Evolutionary conservation across 2,329 filamentous ascomycete species (phyloP).

Genomic region (Trichoderma koningii): DNA sequence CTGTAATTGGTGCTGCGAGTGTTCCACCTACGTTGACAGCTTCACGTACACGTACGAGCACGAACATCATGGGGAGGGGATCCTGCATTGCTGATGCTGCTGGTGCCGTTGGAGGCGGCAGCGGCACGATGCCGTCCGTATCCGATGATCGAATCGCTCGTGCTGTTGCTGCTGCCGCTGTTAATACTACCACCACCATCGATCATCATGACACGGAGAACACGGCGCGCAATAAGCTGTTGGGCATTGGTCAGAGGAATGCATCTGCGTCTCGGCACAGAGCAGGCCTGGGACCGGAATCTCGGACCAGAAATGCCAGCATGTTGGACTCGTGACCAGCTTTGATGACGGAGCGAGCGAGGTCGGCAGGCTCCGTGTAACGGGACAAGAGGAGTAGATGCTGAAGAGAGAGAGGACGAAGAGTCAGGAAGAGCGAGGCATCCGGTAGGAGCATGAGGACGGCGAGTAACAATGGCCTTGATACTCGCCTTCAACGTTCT

Average conservation of each 20-base stretch:
- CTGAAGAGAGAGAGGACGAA: too few relatives aligned
- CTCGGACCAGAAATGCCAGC: background rate
- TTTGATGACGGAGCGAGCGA: background rate
- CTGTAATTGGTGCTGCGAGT: background rate
- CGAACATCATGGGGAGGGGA: background rate
- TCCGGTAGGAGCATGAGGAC: background rate
- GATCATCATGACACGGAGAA: background rate
- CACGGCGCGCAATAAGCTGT: background rate
- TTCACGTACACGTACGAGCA: background rate
- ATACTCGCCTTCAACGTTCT: too few relatives aligned
- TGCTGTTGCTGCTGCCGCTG: too few relatives aligned
- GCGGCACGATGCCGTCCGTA: conserved; percentile 3
- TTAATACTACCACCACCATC: background rate
- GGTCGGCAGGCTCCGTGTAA: background rate
- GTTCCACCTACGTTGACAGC: background rate
- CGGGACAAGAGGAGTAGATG: background rate
- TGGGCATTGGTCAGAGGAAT: background rate
- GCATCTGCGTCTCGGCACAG: background rate
- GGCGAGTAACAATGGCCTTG: background rate
- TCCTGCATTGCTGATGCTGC: background rate
- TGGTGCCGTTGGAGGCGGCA: background rate
- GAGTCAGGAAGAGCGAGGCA: background rate
- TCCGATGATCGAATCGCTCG: conserved; percentile 3
- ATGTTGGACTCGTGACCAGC: conserved; percentile 18
- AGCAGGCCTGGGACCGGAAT: background rate